Evolutionary conservation across 2,329 filamentous ascomycete species (phyloP).

Genomic region (Botryotinia globosa): DNA sequence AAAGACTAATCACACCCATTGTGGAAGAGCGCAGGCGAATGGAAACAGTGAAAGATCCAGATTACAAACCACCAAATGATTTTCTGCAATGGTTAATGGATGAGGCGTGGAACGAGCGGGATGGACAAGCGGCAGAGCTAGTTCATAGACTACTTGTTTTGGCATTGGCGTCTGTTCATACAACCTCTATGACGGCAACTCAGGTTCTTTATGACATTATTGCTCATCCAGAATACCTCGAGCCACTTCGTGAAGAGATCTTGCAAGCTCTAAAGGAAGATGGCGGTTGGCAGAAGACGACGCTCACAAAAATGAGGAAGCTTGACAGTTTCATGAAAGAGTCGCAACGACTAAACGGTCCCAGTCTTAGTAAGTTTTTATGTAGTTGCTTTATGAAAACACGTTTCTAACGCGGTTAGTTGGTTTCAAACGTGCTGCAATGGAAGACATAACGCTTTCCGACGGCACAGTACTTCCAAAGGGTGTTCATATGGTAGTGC

Average conservation of each 20-base stretch:
- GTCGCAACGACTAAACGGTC: conserved; percentile 40
- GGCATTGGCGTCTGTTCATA: conserved; percentile 51
- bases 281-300: conserved; percentile 37
- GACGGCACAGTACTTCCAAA: conserved; percentile 37
- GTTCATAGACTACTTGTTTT: not conserved
- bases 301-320: conserved; percentile 30
- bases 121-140: not conserved
- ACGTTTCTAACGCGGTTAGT: not conserved
- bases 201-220: conserved; percentile 53
- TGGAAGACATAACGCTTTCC: conserved; percentile 33
- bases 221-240: conserved; percentile 44
- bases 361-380: conserved; percentile 34
- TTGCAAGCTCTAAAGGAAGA: conserved; percentile 36
- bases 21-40: not conserved
- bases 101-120: not conserved
- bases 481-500: conserved; percentile 32
- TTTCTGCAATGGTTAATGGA: not conserved
- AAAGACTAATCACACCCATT: not conserved
- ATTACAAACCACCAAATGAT: not conserved
- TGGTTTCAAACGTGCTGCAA: conserved; percentile 26
- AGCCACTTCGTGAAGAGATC: conserved; percentile 24
- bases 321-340: conserved; percentile 44
- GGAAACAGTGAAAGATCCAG: not conserved
- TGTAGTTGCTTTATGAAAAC: not conserved
- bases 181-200: conserved; percentile 46